Conservation (phyloP, 108 stramenopile genomes). For the Discostella pseudostelligera region DNA sequence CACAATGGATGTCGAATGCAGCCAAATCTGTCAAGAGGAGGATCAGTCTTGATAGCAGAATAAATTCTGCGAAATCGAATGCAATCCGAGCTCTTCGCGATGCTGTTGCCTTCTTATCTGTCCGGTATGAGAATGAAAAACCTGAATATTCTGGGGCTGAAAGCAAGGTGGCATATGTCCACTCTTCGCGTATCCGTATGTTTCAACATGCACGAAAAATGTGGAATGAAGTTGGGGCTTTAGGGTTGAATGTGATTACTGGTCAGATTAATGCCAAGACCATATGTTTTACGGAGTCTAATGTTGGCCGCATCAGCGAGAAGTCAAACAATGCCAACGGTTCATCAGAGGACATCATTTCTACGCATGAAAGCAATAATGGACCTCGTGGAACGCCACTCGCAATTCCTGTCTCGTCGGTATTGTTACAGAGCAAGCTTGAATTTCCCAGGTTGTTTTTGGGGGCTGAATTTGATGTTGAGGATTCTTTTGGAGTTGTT, state of each 20-base stretch:
- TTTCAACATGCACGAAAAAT: conserved; percentile 20
- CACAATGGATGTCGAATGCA: conserved; percentile 1
- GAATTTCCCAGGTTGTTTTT: conserved; percentile 56
- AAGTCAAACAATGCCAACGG: conserved; percentile 6
- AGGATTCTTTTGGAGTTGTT: conserved; percentile 27
- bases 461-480: conserved; percentile 5
- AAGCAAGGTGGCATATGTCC: conserved; percentile 8
- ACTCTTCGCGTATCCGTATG: conserved; percentile 9
- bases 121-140: neutral
- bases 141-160: neutral
- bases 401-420: conserved; percentile 48
- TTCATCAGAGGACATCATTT: no score
- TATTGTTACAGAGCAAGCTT: conserved; percentile 51
- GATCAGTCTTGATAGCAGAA: conserved; percentile 2
- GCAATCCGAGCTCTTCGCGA: conserved; percentile 23
- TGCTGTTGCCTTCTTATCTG: conserved; percentile 20
- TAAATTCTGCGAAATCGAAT: conserved; percentile 12
- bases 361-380: neutral
- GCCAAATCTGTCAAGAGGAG: conserved; percentile 7
- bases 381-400: conserved; percentile 5
- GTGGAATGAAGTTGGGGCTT: conserved; percentile 27
- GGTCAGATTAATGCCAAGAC: conserved; percentile 35
- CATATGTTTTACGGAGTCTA: conserved; percentile 5
- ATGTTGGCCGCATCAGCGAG: conserved; percentile 1
- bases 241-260: conserved; percentile 36